A percentile compares a stretch with the other conserved stretches of the same genome.
These are phyloP conservation scores for Maudiozyma turicensis DNA, from an alignment of 805 yeast species.

Conservation along the genomic window DNA sequence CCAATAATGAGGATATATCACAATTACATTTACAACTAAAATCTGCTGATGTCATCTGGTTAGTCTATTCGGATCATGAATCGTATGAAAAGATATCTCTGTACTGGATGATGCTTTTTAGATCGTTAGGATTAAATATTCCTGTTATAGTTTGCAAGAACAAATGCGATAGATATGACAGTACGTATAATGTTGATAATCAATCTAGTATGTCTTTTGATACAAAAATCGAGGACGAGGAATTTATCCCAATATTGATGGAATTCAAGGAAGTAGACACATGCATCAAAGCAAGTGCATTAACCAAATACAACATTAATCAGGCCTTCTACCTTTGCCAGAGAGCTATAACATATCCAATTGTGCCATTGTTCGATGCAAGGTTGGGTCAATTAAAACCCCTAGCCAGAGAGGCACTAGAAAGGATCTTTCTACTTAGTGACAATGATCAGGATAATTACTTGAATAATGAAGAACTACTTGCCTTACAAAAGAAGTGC, in stretches of 20 bases:
- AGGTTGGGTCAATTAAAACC: conserved; percentile 78
- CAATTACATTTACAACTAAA: conserved; percentile 64
- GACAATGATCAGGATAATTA: conserved; percentile 89
- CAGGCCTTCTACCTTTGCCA: conserved; percentile 85
- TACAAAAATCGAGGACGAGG: conserved; percentile 53
- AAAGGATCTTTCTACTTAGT: conserved; percentile 71
- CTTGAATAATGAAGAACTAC: conserved; percentile 61
- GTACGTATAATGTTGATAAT: conserved; percentile 2
- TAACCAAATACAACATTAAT: conserved; percentile 71
- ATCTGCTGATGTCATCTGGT: conserved; percentile 83
- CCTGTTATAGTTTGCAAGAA: conserved; percentile 91
- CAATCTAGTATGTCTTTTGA: conserved; percentile 17
- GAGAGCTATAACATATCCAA: conserved; percentile 84
- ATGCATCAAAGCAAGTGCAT: conserved; percentile 82
- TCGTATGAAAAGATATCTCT: conserved; percentile 86
- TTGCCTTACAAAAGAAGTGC: conserved; percentile 61
- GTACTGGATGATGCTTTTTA: conserved; percentile 89
- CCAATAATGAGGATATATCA: conserved; percentile 55
- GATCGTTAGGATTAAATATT: conserved; percentile 87
- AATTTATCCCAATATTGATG: conserved; percentile 72
- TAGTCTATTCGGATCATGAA: conserved; percentile 89
- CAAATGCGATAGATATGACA: conserved; percentile 44
- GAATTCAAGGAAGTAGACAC: conserved; percentile 94
- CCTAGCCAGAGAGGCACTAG: conserved; percentile 62
- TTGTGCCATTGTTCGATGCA: conserved; percentile 89